phyloP scores from a whole-genome alignment of 2,329 filamentous ascomycete genomes.

The Xylariaceae sp. region DNA sequence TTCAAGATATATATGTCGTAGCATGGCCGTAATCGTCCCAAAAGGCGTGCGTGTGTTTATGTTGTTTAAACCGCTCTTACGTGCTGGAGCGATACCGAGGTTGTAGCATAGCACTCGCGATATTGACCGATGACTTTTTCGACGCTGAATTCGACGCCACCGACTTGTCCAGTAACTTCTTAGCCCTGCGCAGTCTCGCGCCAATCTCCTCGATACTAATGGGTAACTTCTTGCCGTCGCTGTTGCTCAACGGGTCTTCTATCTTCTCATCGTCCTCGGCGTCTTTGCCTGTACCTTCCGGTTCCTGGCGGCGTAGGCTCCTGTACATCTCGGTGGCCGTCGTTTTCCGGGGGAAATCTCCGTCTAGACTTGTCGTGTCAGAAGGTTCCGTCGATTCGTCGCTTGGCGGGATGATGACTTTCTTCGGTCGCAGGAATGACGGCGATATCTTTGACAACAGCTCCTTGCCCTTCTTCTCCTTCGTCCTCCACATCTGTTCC shows the following conservation, averaged over 20 bases:
- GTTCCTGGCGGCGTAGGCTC: not conserved
- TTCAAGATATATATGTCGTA: not conserved
- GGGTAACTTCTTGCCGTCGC: slow-evolving; percentile 10
- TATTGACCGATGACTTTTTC: not conserved
- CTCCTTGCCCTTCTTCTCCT: slow-evolving; percentile 2
- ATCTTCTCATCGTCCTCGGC: slow-evolving; percentile 2
- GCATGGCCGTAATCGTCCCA: not conserved
- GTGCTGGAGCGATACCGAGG: not conserved
- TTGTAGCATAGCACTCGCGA: not conserved
- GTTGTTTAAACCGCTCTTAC: not conserved
- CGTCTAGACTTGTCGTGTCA: not conserved
- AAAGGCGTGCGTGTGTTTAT: not conserved
- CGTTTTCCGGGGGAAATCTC: not conserved
- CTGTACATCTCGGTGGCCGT: slow-evolving; percentile 17
- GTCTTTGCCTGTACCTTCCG: not conserved
- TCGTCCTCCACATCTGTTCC: not conserved
- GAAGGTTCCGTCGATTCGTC: not conserved
- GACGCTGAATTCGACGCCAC: not conserved
- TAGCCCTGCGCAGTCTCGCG: slow-evolving; percentile 14
- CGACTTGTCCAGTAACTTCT: slow-evolving; percentile 8
- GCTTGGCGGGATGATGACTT: not conserved
- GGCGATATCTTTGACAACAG: slow-evolving; percentile 7
- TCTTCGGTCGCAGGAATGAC: slow-evolving; percentile 5
- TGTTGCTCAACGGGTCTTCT: not conserved
- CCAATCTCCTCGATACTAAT: slow-evolving; percentile 9